Base-by-base conservation (phyloP, 2,329 filamentous ascomycete species). In the Dothideomycetidae sp. region DNA sequence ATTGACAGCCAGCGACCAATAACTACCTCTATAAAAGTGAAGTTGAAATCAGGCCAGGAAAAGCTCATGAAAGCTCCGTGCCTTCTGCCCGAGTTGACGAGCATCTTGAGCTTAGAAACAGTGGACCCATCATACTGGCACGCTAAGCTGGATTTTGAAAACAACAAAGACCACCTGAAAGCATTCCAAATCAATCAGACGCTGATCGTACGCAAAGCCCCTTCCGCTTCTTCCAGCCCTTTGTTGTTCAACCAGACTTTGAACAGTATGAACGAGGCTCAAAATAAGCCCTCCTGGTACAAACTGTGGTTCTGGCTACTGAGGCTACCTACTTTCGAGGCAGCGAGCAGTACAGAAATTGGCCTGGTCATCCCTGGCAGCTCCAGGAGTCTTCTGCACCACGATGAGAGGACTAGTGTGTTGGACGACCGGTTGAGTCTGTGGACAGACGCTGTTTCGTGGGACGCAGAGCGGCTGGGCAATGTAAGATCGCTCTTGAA, bases 1-100 rank as follows among this genome's bases (percentile, higher is more conserved):
- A 72, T 90, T 3, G 77, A 90, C 42, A 93, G 83, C 0, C 75
- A 79, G 29, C 75, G 84, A 30, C 81, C 86, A 1, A 73, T 93
- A 33, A 72, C 75, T 5, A 51, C 55, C 45, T 51, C 50, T 3
- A 43, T 53, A n/a, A 46, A 48, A 4, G 36, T 57, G 21, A 47
- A 40, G 1, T 18, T 55, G 31, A 40, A n/a, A 5, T 26, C 29
- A 12, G 36, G 36, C 11, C 36, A 48, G 2, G 47, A 49, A 28
- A 49, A 52, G 5, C 36, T 42, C 10, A 39, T 39, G 21, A 54
- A 49, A 26, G 67, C 72, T 2, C 74, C 74, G 0, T 75, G 70
- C 45, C 61, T 78, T 1, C 59, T 78, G 1, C 68, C 81, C 0
- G 77, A 80, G 9, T 61, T 85, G 1, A 64, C 71, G 31, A 70